Evolutionary conservation across 2,329 filamentous ascomycete species (phyloP), one percentile per base, ranked within the genome.

Genomic region (Plenodomus tracheiphilus): DNA sequence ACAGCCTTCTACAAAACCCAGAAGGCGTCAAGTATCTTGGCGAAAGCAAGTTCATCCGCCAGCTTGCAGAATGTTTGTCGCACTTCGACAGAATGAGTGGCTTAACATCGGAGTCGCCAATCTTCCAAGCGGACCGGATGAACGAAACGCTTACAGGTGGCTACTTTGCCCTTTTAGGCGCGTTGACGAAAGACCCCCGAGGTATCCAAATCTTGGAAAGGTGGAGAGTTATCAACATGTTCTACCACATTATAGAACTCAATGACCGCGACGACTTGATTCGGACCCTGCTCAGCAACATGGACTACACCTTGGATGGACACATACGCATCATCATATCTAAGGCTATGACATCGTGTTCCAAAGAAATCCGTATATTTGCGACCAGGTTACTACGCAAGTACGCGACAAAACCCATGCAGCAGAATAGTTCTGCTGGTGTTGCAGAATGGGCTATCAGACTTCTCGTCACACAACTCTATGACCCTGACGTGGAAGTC

Each of bases 221-320:
- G 62, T 97, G 94, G 93, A 90, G 91, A 62, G 95, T 99, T 81
- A 92, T 97, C 75, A 97, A 97, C 73, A 99, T 99, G 91, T 95
- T 97, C 80, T 99, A 99, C 69, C 94, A 97, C 72, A 96, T 99
- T 53, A 83, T 97, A 49, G 93, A 97, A 66, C 79, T 96, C 38
- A 91, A 89, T 62, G 88, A 94, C 71, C 87, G 94, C 2, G 91
- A 93, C 39, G 94, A 99, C 69, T 79, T 99, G 50, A 91, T 97
- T 68, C 91, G 92, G 68, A 81, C 93, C 9, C 81, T 99, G 25
- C 80, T 99, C 8, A 87, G 88, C 41, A 94, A 92, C 64, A 92
- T 99, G 73, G 93, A 99, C 73, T 99, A 96, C 68, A 88, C 86
- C 17, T 77, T 95, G 19, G 76, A 78, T 51, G 93, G 92, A 1